phyloP scores from a whole-genome alignment of 106 monocot genomes.

The Dendrobium officinale region DNA sequence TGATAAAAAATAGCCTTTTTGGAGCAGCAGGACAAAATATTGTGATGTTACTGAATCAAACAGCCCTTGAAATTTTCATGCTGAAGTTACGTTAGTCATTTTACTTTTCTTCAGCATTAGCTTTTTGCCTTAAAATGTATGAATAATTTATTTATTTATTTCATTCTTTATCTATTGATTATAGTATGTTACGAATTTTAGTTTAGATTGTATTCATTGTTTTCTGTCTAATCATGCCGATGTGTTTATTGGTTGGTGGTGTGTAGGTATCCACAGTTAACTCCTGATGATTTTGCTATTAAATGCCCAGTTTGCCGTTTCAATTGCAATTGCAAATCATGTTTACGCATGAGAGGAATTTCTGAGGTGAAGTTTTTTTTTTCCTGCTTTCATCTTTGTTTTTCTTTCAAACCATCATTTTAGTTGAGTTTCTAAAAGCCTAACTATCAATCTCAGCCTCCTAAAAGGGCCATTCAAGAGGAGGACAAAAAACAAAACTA shows the following conservation, averaged over 20 bases:
- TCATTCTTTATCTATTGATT: background rate
- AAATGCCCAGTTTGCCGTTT: slow-evolving; percentile 44
- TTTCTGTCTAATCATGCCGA: background rate
- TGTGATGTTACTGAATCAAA: background rate
- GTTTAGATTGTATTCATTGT: background rate
- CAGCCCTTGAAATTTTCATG: background rate
- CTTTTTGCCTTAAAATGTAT: background rate
- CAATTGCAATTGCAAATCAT: slow-evolving; percentile 70
- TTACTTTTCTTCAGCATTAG: background rate
- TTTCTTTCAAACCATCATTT: background rate
- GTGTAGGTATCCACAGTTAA: slow-evolving; percentile 53
- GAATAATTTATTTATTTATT: background rate
- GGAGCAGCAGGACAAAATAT: background rate
- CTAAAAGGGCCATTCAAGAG: slow-evolving; percentile 22
- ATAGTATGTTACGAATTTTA: background rate
- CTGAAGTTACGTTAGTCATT: background rate
- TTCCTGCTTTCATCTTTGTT: background rate
- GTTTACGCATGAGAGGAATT: slow-evolving; percentile 58
- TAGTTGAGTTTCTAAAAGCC: background rate
- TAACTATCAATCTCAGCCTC: slow-evolving; percentile 19
- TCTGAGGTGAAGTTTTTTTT: slow-evolving; percentile 18
- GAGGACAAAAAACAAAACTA: slow-evolving; percentile 22
- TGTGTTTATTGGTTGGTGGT: slow-evolving; percentile 4
- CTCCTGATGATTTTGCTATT: slow-evolving; percentile 34
- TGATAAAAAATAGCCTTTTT: background rate